A percentile compares a stretch with the other conserved stretches of the same genome.
Conservation (phyloP, 331 rosid species). For the Cucumis variabilis region DNA sequence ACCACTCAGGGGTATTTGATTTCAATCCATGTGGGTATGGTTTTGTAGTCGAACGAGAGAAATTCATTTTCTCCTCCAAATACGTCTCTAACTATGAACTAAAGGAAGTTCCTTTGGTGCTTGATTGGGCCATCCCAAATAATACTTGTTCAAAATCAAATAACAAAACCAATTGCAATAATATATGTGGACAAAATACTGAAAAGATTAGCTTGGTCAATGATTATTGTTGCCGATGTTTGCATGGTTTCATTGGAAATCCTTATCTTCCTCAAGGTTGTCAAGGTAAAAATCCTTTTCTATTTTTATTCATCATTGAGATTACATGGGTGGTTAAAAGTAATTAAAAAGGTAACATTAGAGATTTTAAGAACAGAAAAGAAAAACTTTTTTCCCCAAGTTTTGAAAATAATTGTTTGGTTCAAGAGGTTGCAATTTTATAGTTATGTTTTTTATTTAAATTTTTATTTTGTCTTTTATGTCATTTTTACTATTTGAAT, state of each 20-base stretch:
- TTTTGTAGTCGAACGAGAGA: background rate
- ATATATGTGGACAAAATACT: background rate
- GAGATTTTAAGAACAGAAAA: too few species aligned
- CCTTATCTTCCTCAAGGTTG: conserved; percentile 39
- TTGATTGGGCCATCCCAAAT: conserved; percentile 37
- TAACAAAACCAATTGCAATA: background rate
- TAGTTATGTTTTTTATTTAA: too few species aligned
- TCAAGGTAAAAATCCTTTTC: background rate
- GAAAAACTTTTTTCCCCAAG: too few species aligned
- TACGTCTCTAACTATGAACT: background rate
- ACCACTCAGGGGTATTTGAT: background rate
- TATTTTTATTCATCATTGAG: background rate
- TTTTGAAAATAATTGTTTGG: too few species aligned
- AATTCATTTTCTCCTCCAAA: background rate
- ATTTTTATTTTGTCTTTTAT: too few species aligned
- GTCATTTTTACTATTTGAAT: too few species aligned
- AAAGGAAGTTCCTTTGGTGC: background rate
- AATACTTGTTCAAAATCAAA: background rate
- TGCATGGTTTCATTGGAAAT: conserved; percentile 29
- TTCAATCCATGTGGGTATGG: conserved; percentile 40
- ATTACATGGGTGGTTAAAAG: too few species aligned
- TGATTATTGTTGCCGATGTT: conserved; percentile 33
- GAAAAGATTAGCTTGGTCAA: background rate
- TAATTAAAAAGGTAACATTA: too few species aligned
- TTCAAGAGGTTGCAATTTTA: too few species aligned